Base-by-base conservation (phyloP, 2,329 filamentous ascomycete species). In the Aureobasidium melanogenum region DNA sequence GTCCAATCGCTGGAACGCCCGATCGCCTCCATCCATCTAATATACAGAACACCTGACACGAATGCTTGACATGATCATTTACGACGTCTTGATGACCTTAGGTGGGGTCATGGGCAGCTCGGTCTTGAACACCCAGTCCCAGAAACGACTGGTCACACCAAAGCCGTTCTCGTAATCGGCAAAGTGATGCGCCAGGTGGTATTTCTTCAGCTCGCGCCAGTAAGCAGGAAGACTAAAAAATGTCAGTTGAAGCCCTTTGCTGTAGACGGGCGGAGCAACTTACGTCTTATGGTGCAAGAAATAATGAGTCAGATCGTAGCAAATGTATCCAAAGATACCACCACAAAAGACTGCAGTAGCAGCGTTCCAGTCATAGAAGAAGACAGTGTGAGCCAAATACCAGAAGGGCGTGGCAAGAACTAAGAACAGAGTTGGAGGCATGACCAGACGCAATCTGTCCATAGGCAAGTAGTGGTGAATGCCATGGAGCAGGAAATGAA, bases 381-480 rank as follows among this genome's bases (percentile, higher is more conserved):
- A 91, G 60, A 97, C 71, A 1, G 80, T 67, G 67, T 97, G 93
- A 0, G 94, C 90, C 55, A 99, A 79, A 74, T 90, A 89, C 88
- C 90, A 99, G 79, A 97, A 97, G 0, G 94, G 94, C 0, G 83
- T 82, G 6, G 93, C 93, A 22, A 99, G 85, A 14, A 84, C 82
- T 26, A 93, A 64, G 72, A 99, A 97, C 3, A 99, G 80, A 0
- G 90, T 84, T 0, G 94, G 94, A 1, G 94, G 94, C 94, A 99
- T 97, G 66, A 99, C 94, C 10, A 99, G 86, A 63, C 94, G 87
- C 69, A 96, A 93, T 71, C 88, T 93, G 78, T 99, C 94, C 94
- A 99, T 97, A n/a, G 94, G 94, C 5, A 99, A 83, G 75, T 97
- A 99, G 76, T 99, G 94, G 72, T 99, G 94, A 65, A 99, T 90